Base-by-base conservation (phyloP, 2,329 filamentous ascomycete genomes). In the Orbilia quercus region DNA sequence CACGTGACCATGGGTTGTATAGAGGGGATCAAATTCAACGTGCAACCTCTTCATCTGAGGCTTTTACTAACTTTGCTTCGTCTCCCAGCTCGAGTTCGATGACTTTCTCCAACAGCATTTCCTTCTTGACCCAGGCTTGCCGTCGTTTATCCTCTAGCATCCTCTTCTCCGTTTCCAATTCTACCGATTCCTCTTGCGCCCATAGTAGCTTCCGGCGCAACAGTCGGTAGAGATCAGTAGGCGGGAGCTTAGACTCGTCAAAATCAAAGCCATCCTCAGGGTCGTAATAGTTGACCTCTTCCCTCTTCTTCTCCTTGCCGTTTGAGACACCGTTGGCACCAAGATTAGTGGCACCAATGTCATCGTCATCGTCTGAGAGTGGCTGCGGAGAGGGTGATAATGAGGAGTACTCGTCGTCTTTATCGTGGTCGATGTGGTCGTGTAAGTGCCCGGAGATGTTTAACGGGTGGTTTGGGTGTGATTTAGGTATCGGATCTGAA, bases 101-200 rank as follows among this genome's bases (percentile, higher is more conserved):
- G 31, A 90, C 85, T 78, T 92, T 91, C 66, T 91, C 87, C n/a
- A 95, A 81, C 16, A 94, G 80, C 28, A 91, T 84, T 80, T 95
- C 91, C 80, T 94, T 94, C 80, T 91, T 88, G 12, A 87, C 82
- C 91, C 91, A 95, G 79, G 92, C 90, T 74, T 87, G 84, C 79
- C 87, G 87, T 80, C 90, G 88, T 11, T 84, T 78, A 36, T 86
- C 85, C 79, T 94, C 90, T 80, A 90, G 85, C 45, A 82, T 82
- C 75, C 88, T 87, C 76, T 88, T 87, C 79, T 92, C 88, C 62
- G 82, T 83, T 76, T 85, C 85, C 55, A 95, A 82, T 40, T 83
- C 80, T 58, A 90, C 87, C 66, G 84, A 83, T 57, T 93, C 89
- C 71, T 87, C 85, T 75, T 88, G 85, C 0, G 89, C 89, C 89